A percentile compares a stretch with the other conserved stretches of the same genome.
phyloP scores from a whole-genome alignment of 768 basidiomycete genomes.

The Russula earlei region DNA sequence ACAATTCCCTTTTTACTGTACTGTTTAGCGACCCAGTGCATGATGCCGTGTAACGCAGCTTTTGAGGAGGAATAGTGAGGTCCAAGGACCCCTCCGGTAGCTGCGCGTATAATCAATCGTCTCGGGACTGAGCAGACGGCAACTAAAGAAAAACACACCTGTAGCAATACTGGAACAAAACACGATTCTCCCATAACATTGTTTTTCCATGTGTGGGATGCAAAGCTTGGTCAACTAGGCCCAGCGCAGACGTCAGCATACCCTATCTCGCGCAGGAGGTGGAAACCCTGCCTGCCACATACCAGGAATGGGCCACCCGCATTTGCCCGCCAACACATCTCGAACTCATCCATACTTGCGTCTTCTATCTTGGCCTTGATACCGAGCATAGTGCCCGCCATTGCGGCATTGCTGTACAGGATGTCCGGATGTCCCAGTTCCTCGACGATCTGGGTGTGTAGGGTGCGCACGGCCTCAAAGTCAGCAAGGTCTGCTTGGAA shows the following conservation, averaged over 20 bases:
- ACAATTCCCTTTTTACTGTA: constrained; percentile 45
- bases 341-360: constrained; percentile 36
- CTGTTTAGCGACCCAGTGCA: constrained; percentile 45
- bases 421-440: constrained; percentile 41
- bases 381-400: constrained; percentile 34
- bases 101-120: constrained; percentile 18
- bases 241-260: background rate
- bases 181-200: constrained; percentile 41
- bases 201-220: constrained; percentile 39
- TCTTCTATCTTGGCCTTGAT: constrained; percentile 38
- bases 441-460: constrained; percentile 36
- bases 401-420: constrained; percentile 44
- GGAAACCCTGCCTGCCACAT: constrained; percentile 9
- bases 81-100: constrained; percentile 44
- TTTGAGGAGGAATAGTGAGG: constrained; percentile 52
- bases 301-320: constrained; percentile 40
- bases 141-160: constrained; percentile 22
- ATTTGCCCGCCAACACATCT: constrained; percentile 39
- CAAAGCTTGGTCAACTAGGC: constrained; percentile 42
- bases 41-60: constrained; percentile 42
- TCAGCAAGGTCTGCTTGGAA: constrained; percentile 41
- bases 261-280: background rate
- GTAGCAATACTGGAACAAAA: constrained; percentile 48
- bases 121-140: background rate
- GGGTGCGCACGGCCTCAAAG: constrained; percentile 36